These are phyloP conservation scores for Nyctanthes arbortristis DNA, from an alignment of 257 asterid genomes.

Conservation along the genomic window DNA sequence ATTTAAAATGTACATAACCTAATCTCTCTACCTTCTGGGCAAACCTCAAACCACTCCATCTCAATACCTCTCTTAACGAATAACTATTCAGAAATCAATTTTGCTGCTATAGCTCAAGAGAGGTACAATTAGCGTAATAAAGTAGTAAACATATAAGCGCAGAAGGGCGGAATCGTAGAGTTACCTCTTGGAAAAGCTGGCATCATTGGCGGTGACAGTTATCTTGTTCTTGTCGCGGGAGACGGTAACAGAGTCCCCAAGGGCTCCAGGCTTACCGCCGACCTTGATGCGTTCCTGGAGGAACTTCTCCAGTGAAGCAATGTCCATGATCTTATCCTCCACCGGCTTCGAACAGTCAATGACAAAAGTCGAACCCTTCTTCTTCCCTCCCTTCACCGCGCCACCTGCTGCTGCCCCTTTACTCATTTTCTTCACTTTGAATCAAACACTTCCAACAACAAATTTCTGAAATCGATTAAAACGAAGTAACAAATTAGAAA, in stretches of 20 bases:
- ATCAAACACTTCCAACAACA: conserved; percentile 13
- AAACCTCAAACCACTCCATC: neutral
- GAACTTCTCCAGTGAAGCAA: conserved; percentile 48
- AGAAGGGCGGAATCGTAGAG: neutral
- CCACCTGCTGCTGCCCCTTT: conserved; percentile 24
- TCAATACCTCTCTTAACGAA: neutral
- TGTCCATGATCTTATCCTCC: conserved; percentile 54
- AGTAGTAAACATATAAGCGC: no score
- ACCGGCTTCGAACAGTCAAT: conserved; percentile 54
- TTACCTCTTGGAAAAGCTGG: conserved; percentile 48
- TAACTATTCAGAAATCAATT: neutral
- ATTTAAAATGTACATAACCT: neutral
- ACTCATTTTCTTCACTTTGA: conserved; percentile 25
- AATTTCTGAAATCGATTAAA: neutral
- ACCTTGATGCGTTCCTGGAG: conserved; percentile 54
- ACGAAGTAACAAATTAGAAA: neutral
- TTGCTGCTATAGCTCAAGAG: neutral
- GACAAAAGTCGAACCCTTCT: conserved; percentile 44
- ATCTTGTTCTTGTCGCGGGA: conserved; percentile 46
- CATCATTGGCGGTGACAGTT: conserved; percentile 38
- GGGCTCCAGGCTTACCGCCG: conserved; percentile 51
- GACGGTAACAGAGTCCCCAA: conserved; percentile 45
- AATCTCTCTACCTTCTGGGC: neutral
- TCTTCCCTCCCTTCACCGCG: conserved; percentile 48
- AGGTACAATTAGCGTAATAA: neutral